Base-by-base conservation (phyloP, 2,329 filamentous ascomycete species). In the Dissoconium aciculare region DNA sequence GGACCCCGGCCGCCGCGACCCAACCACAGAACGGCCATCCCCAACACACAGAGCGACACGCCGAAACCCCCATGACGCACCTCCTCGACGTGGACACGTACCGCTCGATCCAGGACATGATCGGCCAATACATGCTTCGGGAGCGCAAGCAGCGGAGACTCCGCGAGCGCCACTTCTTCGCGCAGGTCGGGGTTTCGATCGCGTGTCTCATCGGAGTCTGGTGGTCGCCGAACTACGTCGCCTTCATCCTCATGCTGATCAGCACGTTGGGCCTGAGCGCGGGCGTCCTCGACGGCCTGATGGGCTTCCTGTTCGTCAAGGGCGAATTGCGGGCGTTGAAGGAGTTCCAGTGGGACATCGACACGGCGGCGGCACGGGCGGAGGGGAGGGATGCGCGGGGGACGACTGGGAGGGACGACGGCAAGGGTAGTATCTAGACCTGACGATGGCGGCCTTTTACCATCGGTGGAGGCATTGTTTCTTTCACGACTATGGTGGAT, bases 291-390 rank as follows among this genome's bases (percentile, higher is more conserved):
- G 81, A 94, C 50, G 85, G 87, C 0, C 57, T 95, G 24, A 80
- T 95, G 52, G 79, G 84, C 0, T 67, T 89, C 0, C 55, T 95
- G 28, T 98, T 98, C 53, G 77, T 93, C 35, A 75, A 78, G 8
- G 74, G 74, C 37, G 89, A 98, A 59, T 57, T 94, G 36, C 68
- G 83, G 35, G 76, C 78, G 3, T 59, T 98, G 32, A 76, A 73
- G 46, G 89, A 98, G 60, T 95, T 95, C 57, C 74, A 89, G 52
- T 94, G 83, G 79, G 89, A 98, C 56, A 75, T 95, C 15, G 62
- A 61, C 30, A 85, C 79, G 50, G 76, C 77, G 9, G 74, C 53
- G 38, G 37, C 41, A 15, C 39, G 37, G 26, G 54, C 53, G 13
- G 35, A 36, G 28, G 36, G 16, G 17, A 14, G 27, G 13, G 15